Evolutionary conservation across 352 stramenopile genomes (phyloP).

Genomic region (Phytopythium mirpurense): DNA sequence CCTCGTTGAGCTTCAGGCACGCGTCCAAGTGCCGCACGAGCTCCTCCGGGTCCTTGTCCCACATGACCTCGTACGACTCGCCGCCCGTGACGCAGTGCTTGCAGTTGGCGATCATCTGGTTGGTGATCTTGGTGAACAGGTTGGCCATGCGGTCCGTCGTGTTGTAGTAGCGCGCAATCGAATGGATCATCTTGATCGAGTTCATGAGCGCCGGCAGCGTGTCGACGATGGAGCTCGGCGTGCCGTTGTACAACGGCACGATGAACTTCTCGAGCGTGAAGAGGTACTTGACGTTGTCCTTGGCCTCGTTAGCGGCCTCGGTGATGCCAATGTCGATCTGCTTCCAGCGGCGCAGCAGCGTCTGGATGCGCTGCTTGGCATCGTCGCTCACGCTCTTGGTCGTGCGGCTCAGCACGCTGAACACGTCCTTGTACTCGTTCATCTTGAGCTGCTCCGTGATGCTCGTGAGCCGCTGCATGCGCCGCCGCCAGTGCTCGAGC

Average conservation of each 20-base stretch:
- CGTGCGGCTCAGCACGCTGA: conserved; percentile 86
- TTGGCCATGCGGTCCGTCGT: conserved; percentile 97
- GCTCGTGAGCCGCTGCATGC: conserved; percentile 98
- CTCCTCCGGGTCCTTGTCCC: conserved; percentile 93
- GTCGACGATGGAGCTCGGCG: conserved; percentile 97
- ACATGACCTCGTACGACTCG: conserved; percentile 89
- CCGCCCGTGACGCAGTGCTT: conserved; percentile 91
- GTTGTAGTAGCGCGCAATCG: conserved; percentile 98
- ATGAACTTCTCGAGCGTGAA: conserved; percentile 98
- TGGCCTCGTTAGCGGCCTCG: conserved; percentile 97
- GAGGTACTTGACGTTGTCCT: conserved; percentile 99
- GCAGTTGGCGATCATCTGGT: conserved; percentile 99
- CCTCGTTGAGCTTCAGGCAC: conserved; percentile 97
- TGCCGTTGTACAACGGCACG: conserved; percentile 87
- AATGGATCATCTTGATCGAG: conserved; percentile 99
- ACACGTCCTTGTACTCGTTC: conserved; percentile 95
- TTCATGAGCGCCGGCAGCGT: conserved; percentile 98
- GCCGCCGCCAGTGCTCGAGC: conserved; percentile 95
- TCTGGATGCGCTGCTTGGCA: conserved; percentile 92
- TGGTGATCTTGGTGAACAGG: conserved; percentile 97
- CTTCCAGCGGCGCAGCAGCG: conserved; percentile 94
- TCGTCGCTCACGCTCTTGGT: conserved; percentile 85
- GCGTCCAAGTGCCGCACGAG: conserved; percentile 93
- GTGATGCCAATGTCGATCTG: conserved; percentile 98
- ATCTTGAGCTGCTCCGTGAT: conserved; percentile 98